Evolutionary conservation across 2,329 filamentous ascomycete species (phyloP), one percentile per base, ranked within the genome.

Genomic region (Xylariales sp.): DNA sequence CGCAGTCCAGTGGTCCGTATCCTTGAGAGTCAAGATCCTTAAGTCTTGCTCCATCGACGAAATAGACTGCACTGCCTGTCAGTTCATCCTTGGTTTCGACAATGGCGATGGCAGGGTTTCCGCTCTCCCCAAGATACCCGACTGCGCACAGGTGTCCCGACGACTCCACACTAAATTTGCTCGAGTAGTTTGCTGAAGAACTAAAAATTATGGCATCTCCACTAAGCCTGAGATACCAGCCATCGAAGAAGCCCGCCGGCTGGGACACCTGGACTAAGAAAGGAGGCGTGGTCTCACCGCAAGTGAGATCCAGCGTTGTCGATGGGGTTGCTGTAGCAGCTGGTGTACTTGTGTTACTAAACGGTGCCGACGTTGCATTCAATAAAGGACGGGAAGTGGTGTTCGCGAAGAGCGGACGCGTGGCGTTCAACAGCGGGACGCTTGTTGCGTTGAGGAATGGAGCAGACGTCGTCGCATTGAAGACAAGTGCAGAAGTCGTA

Each of bases 211-310:
- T 37, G 5, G 44, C 50, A 38, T 53, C 49, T 0, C 54, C 57
- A 39, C 51, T 53, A n/a, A 60, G 39, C 28, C 45, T 46, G 3
- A 58, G 46, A 35, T 47, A 61, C 59, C 59, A 61, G 4, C 47
- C 48, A 47, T 62, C 49, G 39, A 60, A 58, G 24, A 50, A 25
- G 6, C 59, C 53, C 35, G 49, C 51, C 1, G 56, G 55, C 40
- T 59, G 57, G 1, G 51, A 43, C 18, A 57, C 51, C 7, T 50
- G 52, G 2, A 61, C 36, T 7, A 44, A 24, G 44, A 62, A 62
- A 2, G 56, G 52, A 2, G 47, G 16, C 4, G 45, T 16, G 2
- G 52, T 53, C 31, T 54, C 44, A 16, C 52, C 51, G 50, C 58
- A 59, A 25, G 51, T 46, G 19, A 32, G 40, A 37, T 56, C 39